Conservation (phyloP, 75 land plant genomes). For the Ceratopteris richardii region DNA sequence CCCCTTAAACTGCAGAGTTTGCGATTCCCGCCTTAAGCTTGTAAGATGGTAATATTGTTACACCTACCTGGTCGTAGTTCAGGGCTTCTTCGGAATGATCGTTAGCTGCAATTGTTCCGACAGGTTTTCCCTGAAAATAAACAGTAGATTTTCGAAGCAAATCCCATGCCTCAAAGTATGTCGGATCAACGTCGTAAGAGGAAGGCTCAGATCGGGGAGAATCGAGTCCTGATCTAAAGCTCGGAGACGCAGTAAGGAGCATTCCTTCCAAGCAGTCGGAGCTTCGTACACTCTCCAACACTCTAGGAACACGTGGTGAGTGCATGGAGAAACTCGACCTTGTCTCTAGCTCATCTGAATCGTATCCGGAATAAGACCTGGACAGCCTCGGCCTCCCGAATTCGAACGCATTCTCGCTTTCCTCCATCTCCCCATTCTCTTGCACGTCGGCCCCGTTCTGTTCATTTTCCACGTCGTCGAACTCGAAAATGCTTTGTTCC, state of each 20-base stretch:
- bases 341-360: too few relatives aligned
- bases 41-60: too few relatives aligned
- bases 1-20: too few relatives aligned
- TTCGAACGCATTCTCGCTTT: too few relatives aligned
- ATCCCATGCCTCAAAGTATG: constrained; percentile 60
- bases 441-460: too few relatives aligned
- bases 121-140: constrained; percentile 51
- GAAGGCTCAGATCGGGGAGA: constrained; percentile 9
- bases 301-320: background rate
- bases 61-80: constrained; percentile 70
- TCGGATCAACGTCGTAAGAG: constrained; percentile 43
- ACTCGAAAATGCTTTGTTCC: too few relatives aligned
- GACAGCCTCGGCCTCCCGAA: too few relatives aligned
- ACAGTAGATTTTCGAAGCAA: constrained; percentile 48
- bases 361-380: too few relatives aligned
- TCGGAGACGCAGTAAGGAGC: constrained; percentile 16
- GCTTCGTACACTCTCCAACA: constrained; percentile 26
- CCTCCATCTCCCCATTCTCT: too few relatives aligned
- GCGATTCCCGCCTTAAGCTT: too few relatives aligned
- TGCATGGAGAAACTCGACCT: too few relatives aligned
- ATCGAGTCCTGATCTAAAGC: constrained; percentile 14
- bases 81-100: constrained; percentile 54
- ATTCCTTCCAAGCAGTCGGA: constrained; percentile 30
- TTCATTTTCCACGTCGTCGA: too few relatives aligned
- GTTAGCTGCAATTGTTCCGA: constrained; percentile 77